Conservation (phyloP, 257 asterid species). For the Craterostigma plantagineum region DNA sequence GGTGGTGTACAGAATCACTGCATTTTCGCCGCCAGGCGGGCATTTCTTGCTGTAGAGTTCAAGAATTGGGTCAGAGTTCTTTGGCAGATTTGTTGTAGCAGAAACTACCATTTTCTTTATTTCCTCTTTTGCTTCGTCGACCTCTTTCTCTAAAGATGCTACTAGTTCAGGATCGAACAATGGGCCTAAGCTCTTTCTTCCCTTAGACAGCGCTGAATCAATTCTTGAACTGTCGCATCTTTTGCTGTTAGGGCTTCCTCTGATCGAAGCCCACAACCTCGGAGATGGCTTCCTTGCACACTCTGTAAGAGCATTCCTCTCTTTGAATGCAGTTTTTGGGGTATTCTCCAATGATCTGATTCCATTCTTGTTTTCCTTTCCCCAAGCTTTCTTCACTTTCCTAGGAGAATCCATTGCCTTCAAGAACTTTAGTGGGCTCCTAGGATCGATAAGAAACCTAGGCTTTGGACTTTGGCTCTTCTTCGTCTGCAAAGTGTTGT, state of each 20-base stretch:
- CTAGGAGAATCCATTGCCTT: constrained; percentile 58
- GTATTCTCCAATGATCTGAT: constrained; percentile 19
- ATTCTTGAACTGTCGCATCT: constrained; percentile 24
- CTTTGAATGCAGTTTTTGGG: constrained; percentile 30
- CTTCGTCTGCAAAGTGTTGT: too few species aligned
- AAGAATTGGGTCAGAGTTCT: constrained; percentile 16
- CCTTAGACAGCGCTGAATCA: constrained; percentile 23
- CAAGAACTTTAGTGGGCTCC: constrained; percentile 62
- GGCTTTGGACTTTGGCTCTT: too few species aligned
- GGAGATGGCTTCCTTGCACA: constrained; percentile 42
- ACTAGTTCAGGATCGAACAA: constrained; percentile 43
- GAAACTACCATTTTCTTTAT: constrained; percentile 35
- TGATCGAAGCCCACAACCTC: constrained; percentile 31
- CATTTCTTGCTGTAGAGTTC: constrained; percentile 24
- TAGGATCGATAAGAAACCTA: too few species aligned
- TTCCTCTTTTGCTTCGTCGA: constrained; percentile 35
- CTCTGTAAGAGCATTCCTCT: constrained; percentile 15
- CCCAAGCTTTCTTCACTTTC: constrained; percentile 33
- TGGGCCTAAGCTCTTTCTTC: constrained; percentile 42
- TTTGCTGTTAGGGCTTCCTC: constrained; percentile 25
- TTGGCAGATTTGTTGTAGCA: constrained; percentile 1
- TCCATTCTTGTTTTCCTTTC: constrained; percentile 50
- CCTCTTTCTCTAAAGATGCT: constrained; percentile 28
- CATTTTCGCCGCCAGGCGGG: constrained; percentile 58
- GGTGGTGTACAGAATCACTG: constrained; percentile 48